Conservation (phyloP, 352 stramenopile species). For the Phytophthora sp. region DNA sequence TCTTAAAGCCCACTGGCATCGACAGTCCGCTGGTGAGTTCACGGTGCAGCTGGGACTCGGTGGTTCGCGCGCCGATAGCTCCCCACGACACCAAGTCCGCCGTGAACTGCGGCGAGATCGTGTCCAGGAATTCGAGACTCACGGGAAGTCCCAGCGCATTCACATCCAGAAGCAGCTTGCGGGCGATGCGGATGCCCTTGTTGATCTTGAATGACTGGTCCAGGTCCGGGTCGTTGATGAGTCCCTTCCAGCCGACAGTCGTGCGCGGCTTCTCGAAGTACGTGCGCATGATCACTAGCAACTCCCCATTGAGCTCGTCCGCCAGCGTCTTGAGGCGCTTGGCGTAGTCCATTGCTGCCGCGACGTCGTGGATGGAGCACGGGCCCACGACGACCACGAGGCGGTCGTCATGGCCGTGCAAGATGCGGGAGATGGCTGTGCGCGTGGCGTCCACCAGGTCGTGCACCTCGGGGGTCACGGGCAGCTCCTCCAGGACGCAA, state of each 20-base stretch:
- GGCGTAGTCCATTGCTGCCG: conserved; percentile 78
- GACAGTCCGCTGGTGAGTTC: conserved; percentile 82
- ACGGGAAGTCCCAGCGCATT: conserved; percentile 82
- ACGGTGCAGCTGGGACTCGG: conserved; percentile 83
- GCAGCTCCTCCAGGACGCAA: conserved; percentile 77
- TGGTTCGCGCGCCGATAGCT: conserved; percentile 85
- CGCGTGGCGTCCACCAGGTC: conserved; percentile 65
- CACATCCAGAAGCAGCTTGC: conserved; percentile 85
- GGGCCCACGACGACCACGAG: conserved; percentile 79
- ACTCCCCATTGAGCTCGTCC: conserved; percentile 60
- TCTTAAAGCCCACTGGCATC: conserved; percentile 89
- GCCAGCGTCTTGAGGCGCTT: conserved; percentile 62
- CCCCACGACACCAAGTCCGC: conserved; percentile 83
- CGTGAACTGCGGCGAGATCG: conserved; percentile 84
- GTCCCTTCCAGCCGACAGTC: conserved; percentile 86
- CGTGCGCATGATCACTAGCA: conserved; percentile 87
- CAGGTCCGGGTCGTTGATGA: conserved; percentile 89
- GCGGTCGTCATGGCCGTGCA: conserved; percentile 74
- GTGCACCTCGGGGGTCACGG: conserved; percentile 70
- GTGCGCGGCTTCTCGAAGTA: conserved; percentile 91
- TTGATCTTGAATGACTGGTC: conserved; percentile 90
- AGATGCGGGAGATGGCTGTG: conserved; percentile 55
- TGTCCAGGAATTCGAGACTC: conserved; percentile 82
- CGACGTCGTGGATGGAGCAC: conserved; percentile 86
- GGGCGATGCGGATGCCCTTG: conserved; percentile 84